A percentile compares a stretch with the other conserved stretches of the same genome.
phyloP scores from a whole-genome alignment of 768 basidiomycete genomes.

The Trametes gibbosa region DNA sequence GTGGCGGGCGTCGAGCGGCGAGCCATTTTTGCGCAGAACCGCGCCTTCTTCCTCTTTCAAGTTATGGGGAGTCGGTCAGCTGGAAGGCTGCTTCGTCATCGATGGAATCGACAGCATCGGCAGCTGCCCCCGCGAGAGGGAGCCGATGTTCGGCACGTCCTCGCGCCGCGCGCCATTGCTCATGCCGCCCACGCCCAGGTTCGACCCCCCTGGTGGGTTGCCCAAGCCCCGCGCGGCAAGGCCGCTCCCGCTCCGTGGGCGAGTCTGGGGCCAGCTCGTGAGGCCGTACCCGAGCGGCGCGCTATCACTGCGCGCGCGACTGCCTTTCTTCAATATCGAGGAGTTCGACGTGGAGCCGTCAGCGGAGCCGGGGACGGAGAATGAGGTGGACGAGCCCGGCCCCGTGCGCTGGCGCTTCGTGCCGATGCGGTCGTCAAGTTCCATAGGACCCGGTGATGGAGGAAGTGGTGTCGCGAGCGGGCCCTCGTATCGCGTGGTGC shows the following conservation, averaged over 20 bases:
- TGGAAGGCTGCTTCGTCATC: slow-evolving; percentile 22
- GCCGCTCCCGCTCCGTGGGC: slow-evolving; percentile 39
- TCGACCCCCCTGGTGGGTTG: slow-evolving; percentile 4
- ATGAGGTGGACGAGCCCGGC: slow-evolving; percentile 7
- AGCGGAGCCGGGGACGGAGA: slow-evolving; percentile 13
- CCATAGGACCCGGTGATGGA: slow-evolving; percentile 33
- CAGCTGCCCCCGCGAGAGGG: slow-evolving; percentile 22
- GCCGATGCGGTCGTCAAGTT: slow-evolving; percentile 32
- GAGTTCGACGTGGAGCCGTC: slow-evolving; percentile 5
- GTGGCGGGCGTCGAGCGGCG: no score
- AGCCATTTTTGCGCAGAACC: not conserved
- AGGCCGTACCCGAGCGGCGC: slow-evolving; percentile 60
- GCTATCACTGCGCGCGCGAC: slow-evolving; percentile 64
- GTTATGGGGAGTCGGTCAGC: slow-evolving; percentile 4
- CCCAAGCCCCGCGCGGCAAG: slow-evolving; percentile 23
- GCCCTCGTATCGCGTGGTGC: slow-evolving; percentile 29
- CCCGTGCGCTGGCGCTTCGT: slow-evolving; percentile 54
- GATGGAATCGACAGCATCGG: slow-evolving; percentile 28
- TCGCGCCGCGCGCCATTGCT: slow-evolving; percentile 11
- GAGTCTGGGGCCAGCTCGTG: slow-evolving; percentile 32
- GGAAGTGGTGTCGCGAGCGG: slow-evolving; percentile 29
- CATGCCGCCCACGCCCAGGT: slow-evolving; percentile 1
- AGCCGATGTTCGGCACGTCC: slow-evolving; percentile 27
- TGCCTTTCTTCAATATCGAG: slow-evolving; percentile 24
- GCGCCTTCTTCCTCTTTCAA: not conserved